A percentile compares a stretch with the other conserved stretches of the same genome.
These are phyloP conservation scores for Diaporthe citriasiana DNA, from an alignment of 2,329 filamentous ascomycete species.

Conservation along the genomic window DNA sequence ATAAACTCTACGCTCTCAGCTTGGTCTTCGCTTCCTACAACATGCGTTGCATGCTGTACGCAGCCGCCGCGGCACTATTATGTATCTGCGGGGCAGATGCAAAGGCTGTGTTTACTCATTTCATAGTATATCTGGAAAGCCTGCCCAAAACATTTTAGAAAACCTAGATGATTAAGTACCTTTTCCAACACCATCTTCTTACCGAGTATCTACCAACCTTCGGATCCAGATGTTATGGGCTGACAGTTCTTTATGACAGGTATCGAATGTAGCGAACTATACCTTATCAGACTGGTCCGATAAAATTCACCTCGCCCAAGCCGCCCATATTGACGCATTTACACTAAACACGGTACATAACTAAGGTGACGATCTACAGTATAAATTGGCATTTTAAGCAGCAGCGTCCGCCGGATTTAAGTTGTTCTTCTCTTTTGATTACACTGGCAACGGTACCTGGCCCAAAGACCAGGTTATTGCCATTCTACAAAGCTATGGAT, in stretches of 20 bases:
- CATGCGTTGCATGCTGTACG: no score
- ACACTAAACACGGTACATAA: conserved; percentile 50
- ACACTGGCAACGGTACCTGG: conserved; percentile 50
- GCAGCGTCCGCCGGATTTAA: conserved; percentile 47
- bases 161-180: no score
- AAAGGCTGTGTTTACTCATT: no score
- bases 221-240: no score
- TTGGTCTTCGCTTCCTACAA: no score
- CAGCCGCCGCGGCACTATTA: no score
- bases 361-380: conserved; percentile 36
- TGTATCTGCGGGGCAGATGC: no score
- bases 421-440: conserved; percentile 60
- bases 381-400: conserved; percentile 48
- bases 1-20: no score
- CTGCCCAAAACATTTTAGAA: no score
- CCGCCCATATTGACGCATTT: conserved; percentile 56
- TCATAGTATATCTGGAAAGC: no score
- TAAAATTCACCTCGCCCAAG: conserved; percentile 53
- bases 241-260: conserved; percentile 39
- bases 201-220: no score
- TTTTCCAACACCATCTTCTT: no score
- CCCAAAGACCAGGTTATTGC: conserved; percentile 46
- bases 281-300: conserved; percentile 46
- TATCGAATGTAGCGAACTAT: conserved; percentile 45
- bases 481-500: conserved; percentile 46